These are phyloP conservation scores for Lizanozyma gosingica DNA, from an alignment of 1,139 yeast genomes.

Conservation along the genomic window DNA sequence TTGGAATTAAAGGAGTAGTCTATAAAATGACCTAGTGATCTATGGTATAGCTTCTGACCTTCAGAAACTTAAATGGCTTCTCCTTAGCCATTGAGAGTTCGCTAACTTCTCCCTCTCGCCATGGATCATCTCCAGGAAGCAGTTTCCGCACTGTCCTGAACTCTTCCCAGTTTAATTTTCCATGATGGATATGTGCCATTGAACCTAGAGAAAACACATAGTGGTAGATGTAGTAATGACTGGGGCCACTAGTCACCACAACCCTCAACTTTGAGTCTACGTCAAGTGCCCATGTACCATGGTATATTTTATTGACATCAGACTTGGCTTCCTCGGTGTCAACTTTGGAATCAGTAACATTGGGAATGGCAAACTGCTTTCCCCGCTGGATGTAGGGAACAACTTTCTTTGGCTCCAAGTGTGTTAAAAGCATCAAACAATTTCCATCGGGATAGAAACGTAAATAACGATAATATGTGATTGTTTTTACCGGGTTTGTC, in stretches of 20 bases:
- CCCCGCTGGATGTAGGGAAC: constrained; percentile 43
- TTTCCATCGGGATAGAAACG: constrained; percentile 77
- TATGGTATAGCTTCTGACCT: too few relatives aligned
- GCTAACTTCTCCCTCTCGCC: constrained; percentile 42
- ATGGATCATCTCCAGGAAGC: constrained; percentile 58
- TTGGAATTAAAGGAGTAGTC: too few relatives aligned
- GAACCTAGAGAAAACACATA: constrained; percentile 18
- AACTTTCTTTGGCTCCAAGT: constrained; percentile 55
- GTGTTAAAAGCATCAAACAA: constrained; percentile 56
- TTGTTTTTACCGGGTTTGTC: constrained; percentile 69
- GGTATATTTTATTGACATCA: constrained; percentile 21
- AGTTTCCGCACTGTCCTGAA: constrained; percentile 48
- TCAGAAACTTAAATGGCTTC: constrained; percentile 64
- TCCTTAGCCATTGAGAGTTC: constrained; percentile 59
- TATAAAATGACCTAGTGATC: too few relatives aligned
- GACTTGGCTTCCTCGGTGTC: constrained; percentile 10
- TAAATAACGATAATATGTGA: constrained; percentile 79
- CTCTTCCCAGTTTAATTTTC: constrained; percentile 46
- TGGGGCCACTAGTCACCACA: constrained; percentile 9
- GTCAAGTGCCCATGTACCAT: constrained; percentile 54
- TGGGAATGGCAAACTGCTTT: constrained; percentile 9
- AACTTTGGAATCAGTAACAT: constrained; percentile 6
- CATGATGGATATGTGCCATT: constrained; percentile 56
- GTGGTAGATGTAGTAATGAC: not conserved
- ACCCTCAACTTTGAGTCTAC: constrained; percentile 47